phyloP scores from a whole-genome alignment of 192 early-diverging fungal genomes.

The Cetraspora pellucida region DNA sequence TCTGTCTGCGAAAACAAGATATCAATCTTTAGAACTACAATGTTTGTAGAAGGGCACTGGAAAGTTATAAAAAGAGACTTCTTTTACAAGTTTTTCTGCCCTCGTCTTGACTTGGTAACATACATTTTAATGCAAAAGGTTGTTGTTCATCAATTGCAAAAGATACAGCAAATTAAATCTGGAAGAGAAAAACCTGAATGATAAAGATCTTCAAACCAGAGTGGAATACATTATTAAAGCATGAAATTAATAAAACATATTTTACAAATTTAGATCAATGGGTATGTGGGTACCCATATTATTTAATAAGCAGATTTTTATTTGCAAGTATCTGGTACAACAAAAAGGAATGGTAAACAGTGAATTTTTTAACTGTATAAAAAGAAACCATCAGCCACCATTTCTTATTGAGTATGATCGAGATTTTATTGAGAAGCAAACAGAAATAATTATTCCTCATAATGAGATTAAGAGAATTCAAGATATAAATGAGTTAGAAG shows the following conservation, averaged over 20 bases:
- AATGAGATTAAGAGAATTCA: too few species aligned
- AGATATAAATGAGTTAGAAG: too few species aligned
- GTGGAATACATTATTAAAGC: not conserved
- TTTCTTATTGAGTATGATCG: not conserved
- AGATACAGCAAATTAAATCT: not conserved
- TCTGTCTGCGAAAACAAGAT: slow-evolving; percentile 10
- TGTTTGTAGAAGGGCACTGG: not conserved
- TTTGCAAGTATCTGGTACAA: slow-evolving; percentile 11
- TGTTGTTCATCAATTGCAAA: not conserved
- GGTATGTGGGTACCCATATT: slow-evolving; percentile 12
- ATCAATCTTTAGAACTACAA: not conserved
- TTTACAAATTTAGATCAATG: not conserved
- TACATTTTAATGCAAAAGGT: slow-evolving; percentile 11
- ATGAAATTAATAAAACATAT: slow-evolving; percentile 8
- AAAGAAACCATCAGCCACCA: not conserved
- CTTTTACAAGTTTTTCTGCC: slow-evolving; percentile 11
- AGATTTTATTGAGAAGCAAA: not conserved
- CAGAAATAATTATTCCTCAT: too few species aligned
- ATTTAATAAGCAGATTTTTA: slow-evolving; percentile 2
- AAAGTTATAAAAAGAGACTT: slow-evolving; percentile 19
- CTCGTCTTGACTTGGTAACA: not conserved
- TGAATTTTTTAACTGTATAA: not conserved
- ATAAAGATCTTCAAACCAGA: slow-evolving; percentile 18
- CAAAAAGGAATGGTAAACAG: not conserved
- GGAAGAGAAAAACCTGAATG: slow-evolving; percentile 20